These are phyloP conservation scores for Pseudopyricularia javanii DNA, from an alignment of 2,329 filamentous ascomycete species.

Conservation along the genomic window DNA sequence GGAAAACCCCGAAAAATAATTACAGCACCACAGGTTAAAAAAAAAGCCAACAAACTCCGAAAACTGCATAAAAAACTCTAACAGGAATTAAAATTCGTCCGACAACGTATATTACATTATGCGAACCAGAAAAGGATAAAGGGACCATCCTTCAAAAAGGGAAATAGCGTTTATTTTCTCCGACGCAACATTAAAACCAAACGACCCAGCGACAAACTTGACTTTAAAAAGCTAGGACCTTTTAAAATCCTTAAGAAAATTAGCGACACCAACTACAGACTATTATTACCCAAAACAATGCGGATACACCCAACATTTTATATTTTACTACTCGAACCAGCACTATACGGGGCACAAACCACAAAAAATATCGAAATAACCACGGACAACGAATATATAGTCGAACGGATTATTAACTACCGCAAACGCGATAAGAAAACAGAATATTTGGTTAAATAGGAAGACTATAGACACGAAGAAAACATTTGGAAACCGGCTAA, in stretches of 20 bases:
- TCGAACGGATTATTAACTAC: too few relatives aligned
- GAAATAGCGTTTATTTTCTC: too few relatives aligned
- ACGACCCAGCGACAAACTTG: too few relatives aligned
- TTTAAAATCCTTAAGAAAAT: not conserved
- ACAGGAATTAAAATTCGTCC: not conserved
- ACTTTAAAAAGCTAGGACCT: not conserved
- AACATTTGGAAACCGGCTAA: not conserved
- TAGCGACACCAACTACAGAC: not conserved
- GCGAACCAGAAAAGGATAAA: not conserved
- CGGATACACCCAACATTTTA: not conserved
- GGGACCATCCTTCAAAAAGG: too few relatives aligned
- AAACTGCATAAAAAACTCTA: not conserved
- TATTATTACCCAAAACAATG: not conserved
- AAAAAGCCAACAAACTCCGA: not conserved
- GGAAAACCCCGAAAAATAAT: not conserved
- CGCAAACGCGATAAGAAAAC: conserved; percentile 5
- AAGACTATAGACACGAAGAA: not conserved
- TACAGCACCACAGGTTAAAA: not conserved
- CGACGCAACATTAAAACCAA: too few relatives aligned
- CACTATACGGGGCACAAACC: not conserved
- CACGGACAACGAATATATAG: too few relatives aligned
- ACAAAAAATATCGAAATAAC: too few relatives aligned
- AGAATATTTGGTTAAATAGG: not conserved
- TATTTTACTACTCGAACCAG: not conserved
- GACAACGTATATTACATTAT: not conserved